phyloP scores from a whole-genome alignment of 352 stramenopile genomes.

The Phytophthora idaei region DNA sequence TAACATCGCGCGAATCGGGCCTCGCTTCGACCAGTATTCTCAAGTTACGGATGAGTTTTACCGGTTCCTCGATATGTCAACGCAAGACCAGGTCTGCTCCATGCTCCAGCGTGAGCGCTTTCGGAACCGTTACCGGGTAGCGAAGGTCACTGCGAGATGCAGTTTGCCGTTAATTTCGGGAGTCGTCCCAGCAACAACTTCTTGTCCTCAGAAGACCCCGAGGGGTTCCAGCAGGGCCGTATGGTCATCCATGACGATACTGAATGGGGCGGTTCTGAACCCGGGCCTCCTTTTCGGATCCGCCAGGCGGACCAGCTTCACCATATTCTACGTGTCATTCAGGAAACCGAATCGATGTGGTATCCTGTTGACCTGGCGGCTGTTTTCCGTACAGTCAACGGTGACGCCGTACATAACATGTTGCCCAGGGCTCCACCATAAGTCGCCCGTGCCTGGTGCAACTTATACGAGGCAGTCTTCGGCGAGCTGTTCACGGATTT shows the following conservation, averaged over 20 bases:
- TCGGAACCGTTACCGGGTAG: constrained; percentile 2
- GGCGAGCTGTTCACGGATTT: not conserved
- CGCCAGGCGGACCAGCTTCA: not conserved
- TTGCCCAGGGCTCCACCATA: not conserved
- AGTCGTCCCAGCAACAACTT: constrained; percentile 11
- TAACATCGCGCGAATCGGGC: not conserved
- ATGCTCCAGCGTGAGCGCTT: constrained; percentile 14
- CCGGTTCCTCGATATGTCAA: not conserved
- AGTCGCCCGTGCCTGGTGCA: not conserved
- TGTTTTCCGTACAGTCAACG: not conserved
- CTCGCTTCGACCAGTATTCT: not conserved
- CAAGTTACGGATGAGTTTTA: not conserved
- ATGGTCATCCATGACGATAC: constrained; percentile 2
- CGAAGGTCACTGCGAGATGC: constrained; percentile 24
- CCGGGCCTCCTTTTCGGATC: constrained; percentile 7
- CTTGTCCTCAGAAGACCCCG: constrained; percentile 9
- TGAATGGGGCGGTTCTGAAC: constrained; percentile 3
- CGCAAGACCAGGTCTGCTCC: not conserved
- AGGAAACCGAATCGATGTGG: not conserved
- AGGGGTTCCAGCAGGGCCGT: not conserved
- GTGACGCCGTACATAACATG: not conserved
- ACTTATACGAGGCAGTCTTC: not conserved
- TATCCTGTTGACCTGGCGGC: not conserved
- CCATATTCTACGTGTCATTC: not conserved
- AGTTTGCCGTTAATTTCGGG: constrained; percentile 10